phyloP scores from a whole-genome alignment of 331 rosid genomes.

The Quercus tomentella region DNA sequence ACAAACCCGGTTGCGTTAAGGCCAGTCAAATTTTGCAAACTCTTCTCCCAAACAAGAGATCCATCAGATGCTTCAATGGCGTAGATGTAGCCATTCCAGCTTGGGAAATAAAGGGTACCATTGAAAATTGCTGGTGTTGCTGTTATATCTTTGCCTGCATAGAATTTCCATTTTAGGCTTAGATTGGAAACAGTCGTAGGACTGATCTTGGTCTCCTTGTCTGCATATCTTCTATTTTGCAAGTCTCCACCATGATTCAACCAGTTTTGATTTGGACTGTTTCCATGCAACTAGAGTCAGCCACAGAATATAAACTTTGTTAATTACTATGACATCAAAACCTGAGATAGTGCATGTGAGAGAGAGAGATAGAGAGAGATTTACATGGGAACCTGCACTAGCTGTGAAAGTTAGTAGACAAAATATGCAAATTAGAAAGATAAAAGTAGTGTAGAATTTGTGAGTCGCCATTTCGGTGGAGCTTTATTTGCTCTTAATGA shows the following conservation, averaged over 20 bases:
- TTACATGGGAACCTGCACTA: no score
- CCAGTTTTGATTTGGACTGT: slow-evolving; percentile 9
- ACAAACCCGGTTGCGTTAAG: slow-evolving; percentile 32
- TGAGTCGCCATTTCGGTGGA: no score
- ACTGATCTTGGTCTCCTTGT: slow-evolving; percentile 39
- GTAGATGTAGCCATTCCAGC: no score
- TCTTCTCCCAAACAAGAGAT: slow-evolving; percentile 47
- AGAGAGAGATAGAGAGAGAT: no score
- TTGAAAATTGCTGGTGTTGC: slow-evolving; percentile 51
- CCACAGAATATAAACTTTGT: no score
- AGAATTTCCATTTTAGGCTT: slow-evolving; percentile 47
- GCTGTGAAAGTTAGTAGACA: no score
- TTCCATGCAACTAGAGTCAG: not conserved
- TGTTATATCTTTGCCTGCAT: slow-evolving; percentile 41
- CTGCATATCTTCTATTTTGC: slow-evolving; percentile 49
- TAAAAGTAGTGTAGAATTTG: no score
- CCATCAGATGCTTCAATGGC: no score
- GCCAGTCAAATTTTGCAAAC: slow-evolving; percentile 39
- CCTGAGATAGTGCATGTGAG: no score
- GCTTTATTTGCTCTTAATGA: no score
- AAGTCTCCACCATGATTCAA: slow-evolving; percentile 71
- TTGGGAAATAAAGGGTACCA: slow-evolving; percentile 46
- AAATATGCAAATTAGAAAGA: no score
- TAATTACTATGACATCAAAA: no score
- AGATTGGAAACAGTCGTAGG: slow-evolving; percentile 26